phyloP scores from a whole-genome alignment of 352 stramenopile genomes.

The Phytophthora podocarpi region DNA sequence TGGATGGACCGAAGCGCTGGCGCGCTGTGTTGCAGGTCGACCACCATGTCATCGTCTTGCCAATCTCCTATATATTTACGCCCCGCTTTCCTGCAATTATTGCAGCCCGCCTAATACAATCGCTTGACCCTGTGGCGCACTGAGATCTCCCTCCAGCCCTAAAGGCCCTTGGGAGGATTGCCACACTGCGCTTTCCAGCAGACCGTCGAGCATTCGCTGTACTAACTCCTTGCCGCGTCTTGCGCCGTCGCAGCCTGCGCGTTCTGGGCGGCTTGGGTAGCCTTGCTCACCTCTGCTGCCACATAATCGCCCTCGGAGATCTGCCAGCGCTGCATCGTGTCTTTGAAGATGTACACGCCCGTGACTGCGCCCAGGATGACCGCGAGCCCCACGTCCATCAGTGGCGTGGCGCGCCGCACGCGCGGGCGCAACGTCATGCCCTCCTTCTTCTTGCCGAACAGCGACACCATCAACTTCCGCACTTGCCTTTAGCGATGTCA shows the following conservation, averaged over 20 bases:
- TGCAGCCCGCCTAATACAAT: background rate
- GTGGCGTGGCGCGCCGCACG: constrained; percentile 53
- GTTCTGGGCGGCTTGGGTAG: constrained; percentile 14
- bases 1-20: background rate
- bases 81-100: background rate
- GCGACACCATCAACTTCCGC: constrained; percentile 30
- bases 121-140: too few species aligned
- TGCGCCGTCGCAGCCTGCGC: background rate
- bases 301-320: constrained; percentile 39
- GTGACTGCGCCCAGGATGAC: constrained; percentile 58
- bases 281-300: constrained; percentile 25
- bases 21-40: background rate
- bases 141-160: too few species aligned
- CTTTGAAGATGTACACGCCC: constrained; percentile 80
- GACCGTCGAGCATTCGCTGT: background rate
- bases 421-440: constrained; percentile 55
- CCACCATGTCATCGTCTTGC: background rate
- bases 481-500: background rate
- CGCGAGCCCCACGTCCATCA: constrained; percentile 66
- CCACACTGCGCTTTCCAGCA: background rate
- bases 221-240: constrained; percentile 14
- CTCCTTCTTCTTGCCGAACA: constrained; percentile 56
- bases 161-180: too few species aligned
- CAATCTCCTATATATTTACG: constrained; percentile 17
- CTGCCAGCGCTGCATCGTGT: constrained; percentile 62